A percentile compares a stretch with the other conserved stretches of the same genome.
Conservation (phyloP, 2,329 filamentous ascomycete species). For the Diaporthe ilicicola region DNA sequence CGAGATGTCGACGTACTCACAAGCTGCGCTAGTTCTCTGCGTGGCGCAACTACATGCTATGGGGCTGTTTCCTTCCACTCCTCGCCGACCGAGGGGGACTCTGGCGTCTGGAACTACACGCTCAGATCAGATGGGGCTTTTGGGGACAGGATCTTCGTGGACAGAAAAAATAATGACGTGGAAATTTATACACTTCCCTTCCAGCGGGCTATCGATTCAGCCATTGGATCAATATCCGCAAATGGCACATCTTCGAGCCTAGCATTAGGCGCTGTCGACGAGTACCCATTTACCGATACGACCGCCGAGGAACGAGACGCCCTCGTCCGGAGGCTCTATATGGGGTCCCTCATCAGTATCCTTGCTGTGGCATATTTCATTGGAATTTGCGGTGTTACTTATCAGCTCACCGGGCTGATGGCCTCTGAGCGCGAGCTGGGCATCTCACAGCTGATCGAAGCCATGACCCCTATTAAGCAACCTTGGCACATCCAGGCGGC, state of each 20-base stretch:
- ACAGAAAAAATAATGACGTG: constrained; percentile 65
- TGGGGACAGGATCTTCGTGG: constrained; percentile 61
- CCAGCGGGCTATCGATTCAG: constrained; percentile 72
- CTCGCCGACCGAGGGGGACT: constrained; percentile 68
- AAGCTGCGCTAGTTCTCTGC: constrained; percentile 65
- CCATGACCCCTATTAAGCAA: constrained; percentile 83
- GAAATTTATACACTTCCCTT: constrained; percentile 74
- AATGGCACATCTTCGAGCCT: constrained; percentile 28
- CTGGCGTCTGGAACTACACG: constrained; percentile 74
- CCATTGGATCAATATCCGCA: constrained; percentile 62
- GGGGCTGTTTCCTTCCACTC: constrained; percentile 77
- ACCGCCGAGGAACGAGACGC: constrained; percentile 73
- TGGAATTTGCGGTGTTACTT: constrained; percentile 81
- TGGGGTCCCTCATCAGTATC: constrained; percentile 77
- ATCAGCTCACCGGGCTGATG: constrained; percentile 87
- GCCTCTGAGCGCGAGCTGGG: constrained; percentile 86
- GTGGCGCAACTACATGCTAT: constrained; percentile 76
- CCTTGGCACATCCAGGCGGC: constrained; percentile 81
- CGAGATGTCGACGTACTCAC: constrained; percentile 32
- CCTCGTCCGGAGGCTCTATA: constrained; percentile 74
- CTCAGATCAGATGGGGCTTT: constrained; percentile 70
- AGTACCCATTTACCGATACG: constrained; percentile 80
- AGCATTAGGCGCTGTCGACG: constrained; percentile 47
- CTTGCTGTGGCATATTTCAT: constrained; percentile 83
- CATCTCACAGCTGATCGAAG: constrained; percentile 88